A percentile compares a stretch with the other conserved stretches of the same genome.
Evolutionary conservation across 441 rosid species (phyloP).

Genomic region (Mallotus repandus): DNA sequence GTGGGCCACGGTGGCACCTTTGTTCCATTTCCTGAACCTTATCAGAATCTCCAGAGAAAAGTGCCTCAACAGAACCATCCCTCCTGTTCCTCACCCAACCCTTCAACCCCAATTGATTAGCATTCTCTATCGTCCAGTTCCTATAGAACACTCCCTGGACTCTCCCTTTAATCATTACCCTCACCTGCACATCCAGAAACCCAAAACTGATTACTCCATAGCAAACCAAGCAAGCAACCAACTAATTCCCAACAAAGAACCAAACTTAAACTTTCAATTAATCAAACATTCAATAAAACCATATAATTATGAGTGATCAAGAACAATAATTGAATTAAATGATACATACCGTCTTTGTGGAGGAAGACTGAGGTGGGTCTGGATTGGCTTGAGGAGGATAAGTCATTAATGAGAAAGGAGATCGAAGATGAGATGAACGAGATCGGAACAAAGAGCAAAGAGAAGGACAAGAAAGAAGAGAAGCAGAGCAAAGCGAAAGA

Average conservation of each 20-base stretch:
- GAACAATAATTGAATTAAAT: slow-evolving; percentile 6
- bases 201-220: slow-evolving; percentile 17
- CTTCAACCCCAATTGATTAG: slow-evolving; percentile 61
- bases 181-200: slow-evolving; percentile 49
- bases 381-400: slow-evolving; percentile 28
- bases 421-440: slow-evolving; percentile 32
- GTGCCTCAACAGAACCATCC: slow-evolving; percentile 88
- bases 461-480: slow-evolving; percentile 33
- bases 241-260: neutral
- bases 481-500: slow-evolving; percentile 29
- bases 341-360: slow-evolving; percentile 49
- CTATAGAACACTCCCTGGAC: slow-evolving; percentile 93
- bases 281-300: neutral
- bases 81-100: slow-evolving; percentile 93
- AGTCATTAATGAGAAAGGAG: slow-evolving; percentile 39
- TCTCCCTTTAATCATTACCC: slow-evolving; percentile 71
- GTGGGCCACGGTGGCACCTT: slow-evolving; percentile 86
- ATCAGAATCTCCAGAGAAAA: slow-evolving; percentile 65
- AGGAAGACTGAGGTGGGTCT: slow-evolving; percentile 37
- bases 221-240: neutral
- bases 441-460: slow-evolving; percentile 32
- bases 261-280: neutral
- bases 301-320: neutral
- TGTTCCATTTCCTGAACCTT: slow-evolving; percentile 76
- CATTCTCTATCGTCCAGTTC: slow-evolving; percentile 85